Evolutionary conservation across 2,329 filamentous ascomycete species (phyloP).

Genomic region (Fusarium sp.): DNA sequence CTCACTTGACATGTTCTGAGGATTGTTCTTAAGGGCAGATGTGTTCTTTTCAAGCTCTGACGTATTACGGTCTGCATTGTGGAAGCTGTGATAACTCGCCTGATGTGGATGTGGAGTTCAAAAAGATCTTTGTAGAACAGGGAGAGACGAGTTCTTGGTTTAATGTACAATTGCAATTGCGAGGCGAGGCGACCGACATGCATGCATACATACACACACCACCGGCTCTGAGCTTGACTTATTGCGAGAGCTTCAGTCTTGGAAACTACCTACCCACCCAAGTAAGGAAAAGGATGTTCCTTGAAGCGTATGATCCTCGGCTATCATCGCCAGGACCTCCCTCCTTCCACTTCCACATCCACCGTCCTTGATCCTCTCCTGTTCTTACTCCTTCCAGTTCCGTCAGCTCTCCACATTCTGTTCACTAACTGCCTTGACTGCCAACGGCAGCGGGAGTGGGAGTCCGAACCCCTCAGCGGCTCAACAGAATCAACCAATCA

Average conservation of each 20-base stretch:
- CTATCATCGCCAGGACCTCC: constrained; percentile 28
- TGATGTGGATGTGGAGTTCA: neutral
- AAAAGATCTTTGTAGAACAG: neutral
- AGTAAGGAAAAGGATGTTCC: neutral
- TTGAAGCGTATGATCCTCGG: constrained; percentile 28
- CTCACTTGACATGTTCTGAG: constrained; percentile 17
- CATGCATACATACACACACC: neutral
- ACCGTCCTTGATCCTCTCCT: constrained; percentile 4
- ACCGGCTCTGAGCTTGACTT: neutral
- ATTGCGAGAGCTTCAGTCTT: neutral
- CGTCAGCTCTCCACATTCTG: constrained; percentile 19
- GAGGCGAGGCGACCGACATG: neutral
- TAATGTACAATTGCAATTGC: neutral
- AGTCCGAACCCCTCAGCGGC: constrained; percentile 30
- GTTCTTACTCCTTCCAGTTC: constrained; percentile 13
- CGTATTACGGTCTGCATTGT: constrained; percentile 30
- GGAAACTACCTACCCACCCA: neutral
- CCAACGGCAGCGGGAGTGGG: constrained; percentile 8
- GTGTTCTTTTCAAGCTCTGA: constrained; percentile 18
- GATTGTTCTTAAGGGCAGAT: neutral
- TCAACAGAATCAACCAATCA: constrained; percentile 21
- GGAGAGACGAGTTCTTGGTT: neutral
- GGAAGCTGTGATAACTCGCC: neutral
- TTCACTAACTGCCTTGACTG: neutral
- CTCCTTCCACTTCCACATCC: neutral